A percentile compares a stretch with the other conserved stretches of the same genome.
Conservation (phyloP, 1,139 yeast genomes). For the Suhomyces coccinellae region DNA sequence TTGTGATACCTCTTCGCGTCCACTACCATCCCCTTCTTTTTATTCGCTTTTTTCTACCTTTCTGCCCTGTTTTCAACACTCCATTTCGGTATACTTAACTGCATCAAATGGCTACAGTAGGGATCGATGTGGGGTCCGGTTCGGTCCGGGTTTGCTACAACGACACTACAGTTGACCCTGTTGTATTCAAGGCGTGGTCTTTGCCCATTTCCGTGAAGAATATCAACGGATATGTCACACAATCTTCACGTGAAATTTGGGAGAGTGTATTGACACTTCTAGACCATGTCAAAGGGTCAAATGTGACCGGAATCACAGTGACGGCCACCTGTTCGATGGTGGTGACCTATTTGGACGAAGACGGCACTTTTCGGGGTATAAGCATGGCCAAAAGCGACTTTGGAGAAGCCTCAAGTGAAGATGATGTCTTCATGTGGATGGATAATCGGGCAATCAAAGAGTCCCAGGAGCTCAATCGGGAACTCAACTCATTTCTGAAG, state of each 20-base stretch:
- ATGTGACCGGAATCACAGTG: slow-evolving; percentile 21
- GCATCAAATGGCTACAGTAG: slow-evolving; percentile 24
- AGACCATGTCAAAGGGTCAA: background rate
- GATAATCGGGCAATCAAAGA: slow-evolving; percentile 46
- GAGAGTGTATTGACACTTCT: slow-evolving; percentile 7
- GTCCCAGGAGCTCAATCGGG: slow-evolving; percentile 30
- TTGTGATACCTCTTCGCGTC: no score
- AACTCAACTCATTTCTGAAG: slow-evolving; percentile 9
- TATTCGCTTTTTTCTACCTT: background rate
- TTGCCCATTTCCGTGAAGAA: slow-evolving; percentile 19
- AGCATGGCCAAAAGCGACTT: background rate
- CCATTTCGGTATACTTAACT: background rate
- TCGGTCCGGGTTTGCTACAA: slow-evolving; percentile 41
- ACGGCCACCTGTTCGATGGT: slow-evolving; percentile 61
- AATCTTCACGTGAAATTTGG: slow-evolving; percentile 43
- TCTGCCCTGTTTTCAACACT: background rate
- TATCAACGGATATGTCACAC: slow-evolving; percentile 31
- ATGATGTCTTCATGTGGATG: slow-evolving; percentile 61
- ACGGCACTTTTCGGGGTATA: slow-evolving; percentile 3
- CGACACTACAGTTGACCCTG: slow-evolving; percentile 1
- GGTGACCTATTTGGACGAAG: slow-evolving; percentile 28
- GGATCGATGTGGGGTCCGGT: slow-evolving; percentile 58
- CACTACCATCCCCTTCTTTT: background rate
- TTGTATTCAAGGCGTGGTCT: slow-evolving; percentile 1
- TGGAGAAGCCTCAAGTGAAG: slow-evolving; percentile 14